Evolutionary conservation across 345 rosid genomes (phyloP).

Genomic region (thale cress (Arabidopsis thaliana)): TAIR10.1 NC_003071.7:16404001-16404500

Average conservation of each 20-base stretch:
- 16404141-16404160: conserved; percentile 98
- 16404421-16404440: conserved; percentile 97
- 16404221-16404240: conserved; percentile 30
- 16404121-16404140: conserved; percentile 99
- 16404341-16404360: not conserved
- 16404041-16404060: not conserved
- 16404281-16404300: conserved; percentile 96
- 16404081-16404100: conserved; percentile 41
- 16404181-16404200: conserved; percentile 94
- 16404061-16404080: conserved; percentile 2
- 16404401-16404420: conserved; percentile 24
- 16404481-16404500: conserved; percentile 74
- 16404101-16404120: conserved; percentile 99
- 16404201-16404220: conserved; percentile 58
- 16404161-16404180: conserved; percentile 97
- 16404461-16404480: conserved; percentile 92
- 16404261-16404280: conserved; percentile 9
- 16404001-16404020: conserved; percentile 36
- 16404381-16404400: not conserved
- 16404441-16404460: conserved; percentile 96
- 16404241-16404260: not conserved
- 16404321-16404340: conserved; percentile 97
- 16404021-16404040: conserved; percentile 9
- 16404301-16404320: conserved; percentile 91
- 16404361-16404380: conserved; percentile 22